Evolutionary conservation across 1,284 basidiomycete genomes (phyloP).

Genomic region (Moesziomyces parantarcticus): DNA sequence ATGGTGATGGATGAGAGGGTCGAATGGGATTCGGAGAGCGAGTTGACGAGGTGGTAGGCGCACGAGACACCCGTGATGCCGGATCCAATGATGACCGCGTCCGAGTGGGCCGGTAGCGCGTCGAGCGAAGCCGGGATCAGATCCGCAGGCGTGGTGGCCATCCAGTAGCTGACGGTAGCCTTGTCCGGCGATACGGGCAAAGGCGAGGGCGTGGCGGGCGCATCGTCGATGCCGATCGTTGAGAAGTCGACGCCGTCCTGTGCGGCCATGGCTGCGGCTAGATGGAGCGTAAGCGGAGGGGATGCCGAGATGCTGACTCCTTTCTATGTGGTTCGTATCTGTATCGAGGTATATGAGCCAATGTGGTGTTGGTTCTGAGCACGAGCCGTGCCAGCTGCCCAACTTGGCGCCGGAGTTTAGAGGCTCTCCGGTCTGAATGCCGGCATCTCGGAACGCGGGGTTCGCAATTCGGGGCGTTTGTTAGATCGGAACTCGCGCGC

Average conservation of each 20-base stretch:
- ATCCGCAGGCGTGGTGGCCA: conserved; percentile 18
- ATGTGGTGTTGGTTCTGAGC: too few species aligned
- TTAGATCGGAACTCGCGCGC: too few species aligned
- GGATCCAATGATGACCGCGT: conserved; percentile 46
- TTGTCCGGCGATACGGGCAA: conserved; percentile 12
- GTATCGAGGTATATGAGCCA: not conserved
- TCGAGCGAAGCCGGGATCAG: conserved; percentile 8
- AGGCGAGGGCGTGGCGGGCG: conserved; percentile 7
- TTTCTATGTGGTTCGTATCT: not conserved
- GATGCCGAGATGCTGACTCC: not conserved
- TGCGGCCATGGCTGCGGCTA: not conserved
- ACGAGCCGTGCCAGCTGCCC: too few species aligned
- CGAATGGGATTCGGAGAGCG: conserved; percentile 3
- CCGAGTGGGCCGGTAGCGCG: not conserved
- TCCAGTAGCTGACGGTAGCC: conserved; percentile 48
- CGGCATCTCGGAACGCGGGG: too few species aligned
- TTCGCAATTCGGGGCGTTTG: too few species aligned
- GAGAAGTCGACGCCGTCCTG: conserved; percentile 36
- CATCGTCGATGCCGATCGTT: conserved; percentile 37
- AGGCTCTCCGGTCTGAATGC: too few species aligned
- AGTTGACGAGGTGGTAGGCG: conserved; percentile 41
- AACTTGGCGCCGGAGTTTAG: too few species aligned
- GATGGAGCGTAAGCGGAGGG: not conserved
- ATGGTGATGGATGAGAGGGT: conserved; percentile 20
- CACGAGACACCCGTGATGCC: conserved; percentile 52